Evolutionary conservation across 768 basidiomycete species (phyloP), one percentile per base, ranked within the genome.

Genomic region (Leccinellum albellum): DNA sequence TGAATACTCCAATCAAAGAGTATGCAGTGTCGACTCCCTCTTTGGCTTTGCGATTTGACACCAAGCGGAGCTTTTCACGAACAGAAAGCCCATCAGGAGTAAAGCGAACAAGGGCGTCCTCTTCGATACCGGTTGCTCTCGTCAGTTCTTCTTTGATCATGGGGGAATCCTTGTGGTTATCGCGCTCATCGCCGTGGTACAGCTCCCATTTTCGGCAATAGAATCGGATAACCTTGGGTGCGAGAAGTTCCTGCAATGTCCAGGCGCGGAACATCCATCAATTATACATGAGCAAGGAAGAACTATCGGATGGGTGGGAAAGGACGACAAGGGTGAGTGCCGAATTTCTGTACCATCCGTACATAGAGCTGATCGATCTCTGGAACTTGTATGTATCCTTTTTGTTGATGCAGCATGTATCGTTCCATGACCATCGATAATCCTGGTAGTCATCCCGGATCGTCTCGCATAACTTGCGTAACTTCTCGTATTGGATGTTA

Each of bases 251-350:
- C 31, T 62, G 62, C 10, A 50, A 35, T 2, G 62, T 63, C 62
- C 62, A 63, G 0, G 55, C 52, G 6, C 62, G 62, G 24, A 37
- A 45, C 57, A 63, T 62, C 62, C 62, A 63, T 24, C 50, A n/a
- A 24, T 56, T 62, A 14, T 58, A 15, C 35, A 44, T 42, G n/a
- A 63, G 53, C n/a, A 20, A 42, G 33, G 53, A 58, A n/a, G 53
- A 50, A 14, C 14, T 3, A 21, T 26, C 12, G 7, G 28, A 28
- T 28, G 28, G 28, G 28, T 6, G 28, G 35, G 56, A 49, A 10
- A 62, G 62, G 47, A 46, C 49, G 8, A 59, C 57, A 26, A 63
- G 44, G 1, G 62, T 63, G 40, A 62, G 24, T 3, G 56, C 56
- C 1, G 61, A 55, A 14, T 55, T 42, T 1, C 37, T 13, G 54